These are phyloP conservation scores for Monascus purpureus DNA, from an alignment of 495 filamentous ascomycete species.

Conservation along the genomic window DNA sequence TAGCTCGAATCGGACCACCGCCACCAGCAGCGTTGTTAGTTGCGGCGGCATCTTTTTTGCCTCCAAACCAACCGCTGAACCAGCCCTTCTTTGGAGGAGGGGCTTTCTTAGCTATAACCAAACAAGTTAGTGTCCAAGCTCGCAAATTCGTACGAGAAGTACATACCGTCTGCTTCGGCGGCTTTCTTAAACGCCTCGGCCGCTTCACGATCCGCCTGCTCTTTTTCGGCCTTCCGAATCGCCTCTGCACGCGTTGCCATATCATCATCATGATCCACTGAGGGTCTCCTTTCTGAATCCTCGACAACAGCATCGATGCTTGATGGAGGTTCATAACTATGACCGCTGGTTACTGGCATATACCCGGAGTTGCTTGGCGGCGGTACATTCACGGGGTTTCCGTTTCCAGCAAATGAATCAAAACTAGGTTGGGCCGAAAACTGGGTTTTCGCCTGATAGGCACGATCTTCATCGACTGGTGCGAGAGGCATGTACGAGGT, in stretches of 20 bases:
- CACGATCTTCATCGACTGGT: conserved; percentile 28
- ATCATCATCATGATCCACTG: conserved; percentile 66
- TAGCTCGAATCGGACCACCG: conserved; percentile 67
- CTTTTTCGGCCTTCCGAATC: conserved; percentile 38
- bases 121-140: too few species aligned
- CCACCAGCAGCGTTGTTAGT: conserved; percentile 33
- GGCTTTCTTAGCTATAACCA: conserved; percentile 21
- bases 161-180: conserved; percentile 70
- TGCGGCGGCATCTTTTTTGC: conserved; percentile 50
- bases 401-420: background rate
- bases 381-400: conserved; percentile 1
- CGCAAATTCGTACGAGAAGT: too few species aligned
- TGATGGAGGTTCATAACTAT: conserved; percentile 24
- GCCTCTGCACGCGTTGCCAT: conserved; percentile 36
- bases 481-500: conserved; percentile 34
- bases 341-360: conserved; percentile 11
- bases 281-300: conserved; percentile 47
- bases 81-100: conserved; percentile 56
- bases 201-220: conserved; percentile 36
- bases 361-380: conserved; percentile 9
- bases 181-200: conserved; percentile 72
- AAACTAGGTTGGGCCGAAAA: conserved; percentile 8
- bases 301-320: conserved; percentile 16
- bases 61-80: conserved; percentile 74
- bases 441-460: too few species aligned